Evolutionary conservation across 495 filamentous ascomycete genomes (phyloP), one percentile per base, ranked within the genome.

Genomic region (Penicillium robsamsonii): DNA sequence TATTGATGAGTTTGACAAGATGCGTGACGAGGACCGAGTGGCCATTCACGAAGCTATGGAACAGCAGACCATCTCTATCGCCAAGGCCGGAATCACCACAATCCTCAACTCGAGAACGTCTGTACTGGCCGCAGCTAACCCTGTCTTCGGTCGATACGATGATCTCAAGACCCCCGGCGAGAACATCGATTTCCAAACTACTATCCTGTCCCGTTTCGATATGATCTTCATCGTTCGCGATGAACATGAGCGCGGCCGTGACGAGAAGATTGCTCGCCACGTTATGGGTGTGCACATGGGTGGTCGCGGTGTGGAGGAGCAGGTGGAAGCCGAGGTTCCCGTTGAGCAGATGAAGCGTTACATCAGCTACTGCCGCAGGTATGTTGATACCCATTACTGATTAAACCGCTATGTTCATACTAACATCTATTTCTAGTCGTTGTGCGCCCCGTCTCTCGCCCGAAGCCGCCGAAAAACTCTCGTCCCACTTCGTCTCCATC

Each of bases 1-100:
- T 75, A 99, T 99, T 71, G 95, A 99, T 69, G 95, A 99, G 72
- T 99, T 99, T 70, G 95, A 99, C 76, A 99, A 99, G 78, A 99
- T 99, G 95, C 83, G 95, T 55, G 95, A 99, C 71, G 95, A 99
- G 71, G 95, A 99, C 61, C 84, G 95, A 60, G 95, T 99, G 20
- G 95, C 95, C 9, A 99, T 99, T 71, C 95, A 99, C 80, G 95
- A 99, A 82, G 95, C 95, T 55, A 99, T 99, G 95, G 95, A 99
- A 67, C 95, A 99, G 73, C 95, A 99, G 73, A 99, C 95, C 7
- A 99, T 99, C 55, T 99, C 95, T 10, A 97, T 99, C 64, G 95
- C 95, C 59, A 99, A 99, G 73, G 95, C 95, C 5, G 95, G 95
- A 65, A 97, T 99, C 64, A 99, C 95, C 15, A 99, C 95, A 2